These are phyloP conservation scores for Ambrosiella cleistominuta DNA, from an alignment of 2,329 filamentous ascomycete species.

Conservation along the genomic window DNA sequence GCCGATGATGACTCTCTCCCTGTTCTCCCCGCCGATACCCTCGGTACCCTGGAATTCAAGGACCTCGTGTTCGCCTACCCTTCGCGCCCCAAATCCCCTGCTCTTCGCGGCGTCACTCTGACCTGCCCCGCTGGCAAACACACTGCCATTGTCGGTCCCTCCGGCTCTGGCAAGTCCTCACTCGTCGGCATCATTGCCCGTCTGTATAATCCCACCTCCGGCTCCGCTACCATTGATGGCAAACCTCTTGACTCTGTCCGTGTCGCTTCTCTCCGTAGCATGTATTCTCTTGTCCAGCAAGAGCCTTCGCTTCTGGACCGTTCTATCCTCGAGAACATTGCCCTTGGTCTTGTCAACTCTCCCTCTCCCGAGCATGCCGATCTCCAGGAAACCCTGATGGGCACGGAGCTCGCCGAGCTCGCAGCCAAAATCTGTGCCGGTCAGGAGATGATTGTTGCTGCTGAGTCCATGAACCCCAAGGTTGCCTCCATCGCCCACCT, in stretches of 20 bases:
- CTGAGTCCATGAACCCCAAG: slow-evolving; percentile 25
- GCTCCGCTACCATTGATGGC: slow-evolving; percentile 30
- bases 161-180: slow-evolving; percentile 40
- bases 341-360: slow-evolving; percentile 30
- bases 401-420: slow-evolving; percentile 31
- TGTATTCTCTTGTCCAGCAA: slow-evolving; percentile 29
- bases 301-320: slow-evolving; percentile 28
- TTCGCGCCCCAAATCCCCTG: slow-evolving; percentile 24
- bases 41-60: slow-evolving; percentile 27
- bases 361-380: slow-evolving; percentile 22
- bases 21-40: slow-evolving; percentile 13
- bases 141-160: slow-evolving; percentile 41
- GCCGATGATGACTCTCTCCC: slow-evolving; percentile 18
- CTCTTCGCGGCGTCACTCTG: slow-evolving; percentile 29
- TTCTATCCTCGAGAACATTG: slow-evolving; percentile 34
- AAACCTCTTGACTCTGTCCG: slow-evolving; percentile 31
- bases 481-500: slow-evolving; percentile 33
- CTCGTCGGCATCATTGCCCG: slow-evolving; percentile 36
- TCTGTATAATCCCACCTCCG: slow-evolving; percentile 37
- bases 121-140: slow-evolving; percentile 29
- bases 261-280: slow-evolving; percentile 25
- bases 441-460: slow-evolving; percentile 27
- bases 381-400: slow-evolving; percentile 30
- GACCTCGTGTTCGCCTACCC: slow-evolving; percentile 29
- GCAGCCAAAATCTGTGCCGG: slow-evolving; percentile 35